phyloP scores from a whole-genome alignment of 2,329 filamentous ascomycete genomes.

The Pseudogymnoascus sp. region DNA sequence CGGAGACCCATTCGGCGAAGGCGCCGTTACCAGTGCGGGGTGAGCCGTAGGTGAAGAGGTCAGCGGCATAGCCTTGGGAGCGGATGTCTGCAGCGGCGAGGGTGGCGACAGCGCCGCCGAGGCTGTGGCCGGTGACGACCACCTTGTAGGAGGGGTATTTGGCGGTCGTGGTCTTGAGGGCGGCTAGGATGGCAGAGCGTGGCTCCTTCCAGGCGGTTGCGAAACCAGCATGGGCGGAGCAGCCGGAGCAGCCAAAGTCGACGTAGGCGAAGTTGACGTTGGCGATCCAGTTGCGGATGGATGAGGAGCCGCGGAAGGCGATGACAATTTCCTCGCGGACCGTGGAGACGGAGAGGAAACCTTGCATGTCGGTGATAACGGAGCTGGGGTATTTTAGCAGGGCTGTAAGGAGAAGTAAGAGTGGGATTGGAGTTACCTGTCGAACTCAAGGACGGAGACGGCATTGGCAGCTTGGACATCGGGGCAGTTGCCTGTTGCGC shows the following conservation, averaged over 20 bases:
- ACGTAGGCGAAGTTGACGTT: slow-evolving; percentile 15
- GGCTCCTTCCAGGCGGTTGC: slow-evolving; percentile 50
- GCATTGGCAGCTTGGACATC: slow-evolving; percentile 16
- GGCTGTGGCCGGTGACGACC: slow-evolving; percentile 58
- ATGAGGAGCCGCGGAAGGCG: slow-evolving; percentile 47
- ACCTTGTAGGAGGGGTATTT: slow-evolving; percentile 45
- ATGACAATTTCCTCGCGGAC: slow-evolving; percentile 47
- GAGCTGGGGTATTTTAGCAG: slow-evolving; percentile 29
- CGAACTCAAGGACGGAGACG: slow-evolving; percentile 15
- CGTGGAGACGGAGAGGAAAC: slow-evolving; percentile 44
- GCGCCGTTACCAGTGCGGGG: slow-evolving; percentile 55
- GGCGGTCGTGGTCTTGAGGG: slow-evolving; percentile 29
- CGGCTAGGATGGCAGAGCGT: slow-evolving; percentile 32
- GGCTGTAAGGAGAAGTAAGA: neutral
- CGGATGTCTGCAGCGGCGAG: slow-evolving; percentile 51
- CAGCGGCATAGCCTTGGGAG: slow-evolving; percentile 36
- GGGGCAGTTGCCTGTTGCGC: slow-evolving; percentile 18
- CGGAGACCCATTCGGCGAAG: slow-evolving; percentile 45
- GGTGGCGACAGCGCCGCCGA: slow-evolving; percentile 57
- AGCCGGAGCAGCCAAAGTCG: slow-evolving; percentile 20
- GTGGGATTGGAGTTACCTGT: slow-evolving; percentile 12
- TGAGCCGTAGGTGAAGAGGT: slow-evolving; percentile 59
- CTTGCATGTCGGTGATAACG: slow-evolving; percentile 36
- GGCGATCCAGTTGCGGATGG: slow-evolving; percentile 14
- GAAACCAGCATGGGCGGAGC: slow-evolving; percentile 49